phyloP scores from a whole-genome alignment of 495 filamentous ascomycete genomes.

The Penicillium pancosmium region DNA sequence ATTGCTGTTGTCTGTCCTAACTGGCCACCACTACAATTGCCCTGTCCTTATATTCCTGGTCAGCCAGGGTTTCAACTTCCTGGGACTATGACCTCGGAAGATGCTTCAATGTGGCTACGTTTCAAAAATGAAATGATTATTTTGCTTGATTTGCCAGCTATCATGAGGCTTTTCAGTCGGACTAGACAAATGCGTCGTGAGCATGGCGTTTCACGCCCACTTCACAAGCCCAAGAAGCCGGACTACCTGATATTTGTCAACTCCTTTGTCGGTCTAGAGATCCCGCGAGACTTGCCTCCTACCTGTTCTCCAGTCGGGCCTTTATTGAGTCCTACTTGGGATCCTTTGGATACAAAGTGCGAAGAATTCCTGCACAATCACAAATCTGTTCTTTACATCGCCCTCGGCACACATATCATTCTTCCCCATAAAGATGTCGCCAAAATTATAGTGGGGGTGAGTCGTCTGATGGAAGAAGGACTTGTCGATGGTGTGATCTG shows the following conservation, averaged over 20 bases:
- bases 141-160: slow-evolving; percentile 20
- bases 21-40: slow-evolving; percentile 39
- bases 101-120: slow-evolving; percentile 36
- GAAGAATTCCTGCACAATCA: slow-evolving; percentile 26
- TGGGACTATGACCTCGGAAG: slow-evolving; percentile 33
- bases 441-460: slow-evolving; percentile 31
- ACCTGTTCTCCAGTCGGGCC: slow-evolving; percentile 36
- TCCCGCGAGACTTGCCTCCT: slow-evolving; percentile 41
- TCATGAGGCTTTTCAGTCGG: slow-evolving; percentile 28
- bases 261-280: slow-evolving; percentile 44
- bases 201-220: slow-evolving; percentile 27
- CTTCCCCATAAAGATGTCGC: slow-evolving; percentile 23
- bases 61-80: slow-evolving; percentile 40
- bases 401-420: slow-evolving; percentile 43
- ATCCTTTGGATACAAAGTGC: slow-evolving; percentile 23
- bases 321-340: slow-evolving; percentile 31
- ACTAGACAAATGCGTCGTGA: slow-evolving; percentile 33
- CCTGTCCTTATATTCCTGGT: slow-evolving; percentile 41
- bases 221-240: slow-evolving; percentile 32
- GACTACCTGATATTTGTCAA: slow-evolving; percentile 45
- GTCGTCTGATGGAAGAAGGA: slow-evolving; percentile 21
- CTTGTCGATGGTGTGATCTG: slow-evolving; percentile 44
- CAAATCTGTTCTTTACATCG: slow-evolving; percentile 34
- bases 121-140: slow-evolving; percentile 32
- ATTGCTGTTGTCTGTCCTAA: slow-evolving; percentile 41